Evolutionary conservation across 1,284 basidiomycete species (phyloP), one percentile per base, ranked within the genome.

Genomic region (Tausonia pullulans): DNA sequence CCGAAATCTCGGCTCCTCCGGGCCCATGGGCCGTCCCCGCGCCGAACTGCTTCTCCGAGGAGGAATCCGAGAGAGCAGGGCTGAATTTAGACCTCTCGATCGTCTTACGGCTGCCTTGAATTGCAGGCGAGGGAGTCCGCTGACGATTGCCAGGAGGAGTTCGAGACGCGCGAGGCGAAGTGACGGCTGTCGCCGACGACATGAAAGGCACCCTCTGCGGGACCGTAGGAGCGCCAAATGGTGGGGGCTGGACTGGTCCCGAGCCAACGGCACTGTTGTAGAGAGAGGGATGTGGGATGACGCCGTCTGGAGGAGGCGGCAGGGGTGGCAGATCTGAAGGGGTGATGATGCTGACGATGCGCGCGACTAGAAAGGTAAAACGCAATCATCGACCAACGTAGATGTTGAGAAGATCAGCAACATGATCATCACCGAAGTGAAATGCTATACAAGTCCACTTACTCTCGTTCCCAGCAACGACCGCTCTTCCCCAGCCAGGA

Each of bases 391-490:
- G 27, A 27, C 27, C 27, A 27, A 27, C 27, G 2, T 27, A 27
- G n/a, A 40, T 14, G 60, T 10, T 9, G 6, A 52, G 16, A 52
- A 13, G n/a, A n/a, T 13, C 0, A 11, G 41, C 11, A 39, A 6
- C n/a, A 6, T 14, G n/a, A 45, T 14, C 9, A 52, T 27, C 27
- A 27, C 27, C 27, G 27, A 27, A 27, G 27, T 27, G 27, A 27
- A 27, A 27, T 1, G 27, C 27, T 27, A 27, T 27, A 27, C 27
- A 27, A 27, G 27, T 27, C 27, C 27, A 62, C 62, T 57, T 40
- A 63, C 62, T 45, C 39, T 63, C 62, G 48, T 63, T 63, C 5
- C 62, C 62, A 9, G 55, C 62, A 11, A 63, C 62, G 7, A 51
- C 62, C 11, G 62, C 62, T 52, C 62, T 46, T 9, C 44, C 62